Percentiles rank a stretch among this genome's conserved stretches.
Evolutionary conservation across 2,329 filamentous ascomycete genomes (phyloP).

Genomic region (Triangularia verruculosa): DNA sequence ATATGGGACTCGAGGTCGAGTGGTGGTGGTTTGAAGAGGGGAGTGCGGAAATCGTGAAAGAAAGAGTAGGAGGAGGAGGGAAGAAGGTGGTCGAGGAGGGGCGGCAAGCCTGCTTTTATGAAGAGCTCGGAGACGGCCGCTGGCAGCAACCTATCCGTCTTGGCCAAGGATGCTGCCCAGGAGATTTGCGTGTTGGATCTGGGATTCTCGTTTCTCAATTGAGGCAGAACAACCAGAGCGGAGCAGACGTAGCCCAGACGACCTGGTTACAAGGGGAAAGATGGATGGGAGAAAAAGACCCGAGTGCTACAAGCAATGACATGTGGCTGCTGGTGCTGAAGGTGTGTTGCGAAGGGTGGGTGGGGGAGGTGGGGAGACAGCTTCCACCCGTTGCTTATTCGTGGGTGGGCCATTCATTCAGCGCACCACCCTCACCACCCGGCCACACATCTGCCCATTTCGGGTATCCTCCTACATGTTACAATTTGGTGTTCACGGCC

Average conservation of each 20-base stretch:
- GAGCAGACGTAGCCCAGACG: slow-evolving; percentile 20
- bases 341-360: slow-evolving; percentile 7
- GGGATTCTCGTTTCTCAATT: slow-evolving; percentile 23
- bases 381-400: slow-evolving; percentile 1
- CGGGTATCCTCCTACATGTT: background rate
- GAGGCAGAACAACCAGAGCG: slow-evolving; percentile 24
- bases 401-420: slow-evolving; percentile 8
- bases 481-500: background rate
- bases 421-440: background rate
- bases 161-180: slow-evolving; percentile 14
- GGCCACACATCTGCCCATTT: slow-evolving; percentile 12
- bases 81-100: slow-evolving; percentile 27
- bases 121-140: slow-evolving; percentile 21
- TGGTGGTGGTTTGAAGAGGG: slow-evolving; percentile 9
- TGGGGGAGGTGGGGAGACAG: slow-evolving; percentile 21
- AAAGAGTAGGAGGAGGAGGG: slow-evolving; percentile 30
- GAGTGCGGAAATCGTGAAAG: slow-evolving; percentile 27
- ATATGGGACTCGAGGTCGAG: slow-evolving; percentile 20
- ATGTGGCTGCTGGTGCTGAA: slow-evolving; percentile 12
- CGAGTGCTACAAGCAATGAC: slow-evolving; percentile 15
- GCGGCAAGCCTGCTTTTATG: slow-evolving; percentile 39
- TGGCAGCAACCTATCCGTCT: slow-evolving; percentile 11
- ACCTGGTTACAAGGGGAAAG: slow-evolving; percentile 16
- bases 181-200: slow-evolving; percentile 19
- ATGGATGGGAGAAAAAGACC: background rate